Evolutionary conservation across 257 asterid genomes (phyloP).

Genomic region (Fraxinus anomala): DNA sequence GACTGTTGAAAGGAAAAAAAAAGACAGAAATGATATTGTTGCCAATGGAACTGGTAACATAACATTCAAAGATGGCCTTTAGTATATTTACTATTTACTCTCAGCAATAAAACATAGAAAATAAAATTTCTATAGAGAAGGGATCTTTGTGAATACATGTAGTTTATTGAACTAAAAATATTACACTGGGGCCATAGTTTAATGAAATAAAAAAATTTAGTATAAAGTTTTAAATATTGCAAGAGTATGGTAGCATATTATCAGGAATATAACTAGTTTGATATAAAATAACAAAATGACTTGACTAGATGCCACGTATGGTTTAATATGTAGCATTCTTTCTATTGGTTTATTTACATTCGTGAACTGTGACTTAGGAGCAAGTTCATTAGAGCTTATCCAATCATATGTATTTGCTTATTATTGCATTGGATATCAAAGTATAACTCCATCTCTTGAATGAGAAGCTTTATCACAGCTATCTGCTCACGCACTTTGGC

Average conservation of each 20-base stretch:
- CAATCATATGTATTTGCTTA: slow-evolving; percentile 42
- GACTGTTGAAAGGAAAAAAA: no score
- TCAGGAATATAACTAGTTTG: not conserved
- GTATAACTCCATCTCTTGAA: slow-evolving; percentile 48
- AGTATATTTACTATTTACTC: no score
- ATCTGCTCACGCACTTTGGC: slow-evolving; percentile 48
- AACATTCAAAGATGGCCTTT: not conserved
- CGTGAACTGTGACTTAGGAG: slow-evolving; percentile 70
- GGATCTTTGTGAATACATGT: not conserved
- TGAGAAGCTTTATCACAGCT: slow-evolving; percentile 34
- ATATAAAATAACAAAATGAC: not conserved
- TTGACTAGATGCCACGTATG: not conserved
- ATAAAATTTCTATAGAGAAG: no score
- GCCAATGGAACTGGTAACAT: not conserved
- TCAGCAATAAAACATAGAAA: not conserved
- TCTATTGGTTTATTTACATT: slow-evolving; percentile 22
- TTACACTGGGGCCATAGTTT: not conserved
- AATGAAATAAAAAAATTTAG: not conserved
- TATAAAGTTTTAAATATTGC: no score
- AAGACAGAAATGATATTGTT: not conserved
- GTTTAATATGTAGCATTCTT: not conserved
- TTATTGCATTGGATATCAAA: slow-evolving; percentile 26
- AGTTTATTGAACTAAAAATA: not conserved
- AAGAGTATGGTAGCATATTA: not conserved
- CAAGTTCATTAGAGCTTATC: slow-evolving; percentile 62